Evolutionary conservation across 495 filamentous ascomycete genomes (phyloP), one percentile per base, ranked within the genome.

Genomic region (Xylaria venustula): DNA sequence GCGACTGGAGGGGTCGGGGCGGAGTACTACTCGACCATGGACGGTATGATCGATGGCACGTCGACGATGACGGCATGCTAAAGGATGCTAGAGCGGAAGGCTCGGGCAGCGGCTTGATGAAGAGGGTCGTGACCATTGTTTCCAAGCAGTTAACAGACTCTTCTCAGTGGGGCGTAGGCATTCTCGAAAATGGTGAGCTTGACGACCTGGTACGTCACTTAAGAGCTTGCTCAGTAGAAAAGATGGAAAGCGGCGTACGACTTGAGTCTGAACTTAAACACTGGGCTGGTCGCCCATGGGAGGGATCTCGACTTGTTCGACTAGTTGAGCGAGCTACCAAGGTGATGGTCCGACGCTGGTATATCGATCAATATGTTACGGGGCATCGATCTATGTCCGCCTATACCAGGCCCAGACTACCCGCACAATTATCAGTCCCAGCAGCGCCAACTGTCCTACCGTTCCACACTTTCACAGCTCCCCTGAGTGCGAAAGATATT

Each of bases 401-500:
- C 58, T 97, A 97, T 70, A 76, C 76, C 50, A 81, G 94, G 52
- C 92, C 91, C 30, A 88, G 85, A 61, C 79, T 96, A 42, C 94
- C 95, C 7, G 68, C 84, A 22, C 80, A 83, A 32, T 75, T 99
- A 28, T 81, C 92, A 17, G 84, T 94, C 7, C 95, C 95, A 5
- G 88, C 89, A 52, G 94, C 94, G 17, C 94, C 94, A 11, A 99
- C 94, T 0, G 93, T 99, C 14, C 79, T 99, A 2, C 94, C 94
- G n/a, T 99, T 99, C 67, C 95, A 99, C 70, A 98, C 94, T 2
- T 99, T 99, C 70, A 98, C 94, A 34, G 96, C 90, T 64, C 94
- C 94, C 0, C 76, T 99, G 56, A 93, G 91, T 14, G 92, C 94
- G 2, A 93, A 92, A 70, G 91, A 97, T 66, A 91, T 99, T 62